phyloP scores from a whole-genome alignment of 2,329 filamentous ascomycete species.

The Hirsutella minnesotensis region DNA sequence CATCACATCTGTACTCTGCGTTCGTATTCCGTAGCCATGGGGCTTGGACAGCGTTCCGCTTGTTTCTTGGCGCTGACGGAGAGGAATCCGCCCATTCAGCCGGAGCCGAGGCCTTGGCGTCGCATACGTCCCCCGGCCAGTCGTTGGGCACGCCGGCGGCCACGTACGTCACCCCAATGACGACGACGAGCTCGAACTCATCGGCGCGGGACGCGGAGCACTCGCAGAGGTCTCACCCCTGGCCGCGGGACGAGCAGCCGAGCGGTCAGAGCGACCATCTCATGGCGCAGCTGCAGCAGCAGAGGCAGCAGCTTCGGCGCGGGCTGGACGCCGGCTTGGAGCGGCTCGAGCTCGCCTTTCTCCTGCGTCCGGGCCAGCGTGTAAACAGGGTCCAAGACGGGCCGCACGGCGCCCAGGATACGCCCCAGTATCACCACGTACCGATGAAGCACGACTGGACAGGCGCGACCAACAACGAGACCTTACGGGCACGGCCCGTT shows the following conservation, averaged over 20 bases:
- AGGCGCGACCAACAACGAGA: constrained; percentile 4
- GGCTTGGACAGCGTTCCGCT: too few species aligned
- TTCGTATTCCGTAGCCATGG: too few species aligned
- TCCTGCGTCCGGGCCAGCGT: constrained; percentile 38
- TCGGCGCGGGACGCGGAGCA: background rate
- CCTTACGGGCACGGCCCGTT: background rate
- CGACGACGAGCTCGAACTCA: too few species aligned
- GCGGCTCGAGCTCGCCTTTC: constrained; percentile 59
- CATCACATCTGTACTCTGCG: too few species aligned
- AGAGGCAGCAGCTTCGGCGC: constrained; percentile 37
- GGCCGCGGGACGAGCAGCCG: background rate
- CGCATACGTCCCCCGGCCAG: constrained; percentile 19
- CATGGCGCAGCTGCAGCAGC: constrained; percentile 27
- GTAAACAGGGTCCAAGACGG: constrained; percentile 40
- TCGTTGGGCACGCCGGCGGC: constrained; percentile 10
- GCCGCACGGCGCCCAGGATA: constrained; percentile 34
- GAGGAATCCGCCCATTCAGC: too few species aligned
- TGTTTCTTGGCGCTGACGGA: too few species aligned
- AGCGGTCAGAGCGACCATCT: constrained; percentile 2
- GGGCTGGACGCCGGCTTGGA: constrained; percentile 52
- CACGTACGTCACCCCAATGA: too few species aligned
- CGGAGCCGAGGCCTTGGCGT: background rate
- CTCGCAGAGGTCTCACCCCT: background rate
- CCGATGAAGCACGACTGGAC: constrained; percentile 41
- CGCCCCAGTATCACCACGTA: constrained; percentile 28